phyloP scores from a whole-genome alignment of 2,329 filamentous ascomycete genomes.

The Pseudocercospora macadamiae region DNA sequence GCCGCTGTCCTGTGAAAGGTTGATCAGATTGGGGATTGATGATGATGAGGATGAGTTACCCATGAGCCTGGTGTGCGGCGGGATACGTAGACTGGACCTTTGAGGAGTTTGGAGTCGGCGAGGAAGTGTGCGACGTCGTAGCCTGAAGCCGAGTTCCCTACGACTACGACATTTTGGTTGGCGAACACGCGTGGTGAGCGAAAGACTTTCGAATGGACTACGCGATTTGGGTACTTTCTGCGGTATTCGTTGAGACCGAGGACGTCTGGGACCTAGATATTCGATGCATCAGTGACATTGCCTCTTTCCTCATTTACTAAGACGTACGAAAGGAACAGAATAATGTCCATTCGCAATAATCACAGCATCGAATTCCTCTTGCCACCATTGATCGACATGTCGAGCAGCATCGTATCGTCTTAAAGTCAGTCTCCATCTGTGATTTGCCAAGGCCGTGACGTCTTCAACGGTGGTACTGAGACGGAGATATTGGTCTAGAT shows the following conservation, averaged over 20 bases:
- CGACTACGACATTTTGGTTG: slow-evolving; percentile 32
- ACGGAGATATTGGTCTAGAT: slow-evolving; percentile 50
- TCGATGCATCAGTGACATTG: too few relatives aligned
- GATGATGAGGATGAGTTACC: slow-evolving; percentile 23
- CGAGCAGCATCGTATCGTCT: slow-evolving; percentile 50
- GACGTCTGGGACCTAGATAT: slow-evolving; percentile 51
- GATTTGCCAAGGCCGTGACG: slow-evolving; percentile 41
- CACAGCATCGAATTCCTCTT: slow-evolving; percentile 51
- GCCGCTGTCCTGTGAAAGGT: slow-evolving; percentile 45
- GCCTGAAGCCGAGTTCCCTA: slow-evolving; percentile 40
- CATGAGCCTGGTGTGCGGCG: slow-evolving; percentile 54
- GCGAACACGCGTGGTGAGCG: slow-evolving; percentile 25
- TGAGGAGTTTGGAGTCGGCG: slow-evolving; percentile 17
- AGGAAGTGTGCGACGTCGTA: slow-evolving; percentile 37
- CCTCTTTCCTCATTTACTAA: background rate
- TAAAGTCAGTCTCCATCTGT: slow-evolving; percentile 54
- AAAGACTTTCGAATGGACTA: slow-evolving; percentile 51
- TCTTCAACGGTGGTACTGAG: slow-evolving; percentile 59
- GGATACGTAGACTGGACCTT: slow-evolving; percentile 56
- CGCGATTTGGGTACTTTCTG: slow-evolving; percentile 51
- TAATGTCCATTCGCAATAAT: slow-evolving; percentile 41
- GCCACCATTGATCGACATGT: slow-evolving; percentile 58
- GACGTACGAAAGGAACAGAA: slow-evolving; percentile 33
- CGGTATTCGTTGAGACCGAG: slow-evolving; percentile 58
- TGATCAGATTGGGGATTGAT: background rate